Conservation (phyloP, 805 yeast species). For the Starmerella etchellsii region DNA sequence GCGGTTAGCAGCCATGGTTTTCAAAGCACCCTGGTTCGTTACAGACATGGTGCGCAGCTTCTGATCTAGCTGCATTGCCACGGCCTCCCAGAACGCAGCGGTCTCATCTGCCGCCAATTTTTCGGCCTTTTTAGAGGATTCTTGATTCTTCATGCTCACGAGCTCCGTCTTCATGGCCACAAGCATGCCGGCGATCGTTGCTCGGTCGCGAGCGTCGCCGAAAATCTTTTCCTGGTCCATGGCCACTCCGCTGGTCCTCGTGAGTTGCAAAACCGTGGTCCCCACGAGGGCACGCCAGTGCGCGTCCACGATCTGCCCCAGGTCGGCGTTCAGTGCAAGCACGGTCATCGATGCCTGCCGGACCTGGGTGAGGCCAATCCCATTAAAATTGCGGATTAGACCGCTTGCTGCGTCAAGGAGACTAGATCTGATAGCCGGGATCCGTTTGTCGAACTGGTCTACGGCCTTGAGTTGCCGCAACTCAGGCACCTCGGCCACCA, state of each 20-base stretch:
- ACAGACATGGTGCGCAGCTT: conserved; percentile 24
- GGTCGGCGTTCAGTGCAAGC: conserved; percentile 6
- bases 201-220: conserved; percentile 12
- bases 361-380: conserved; percentile 5
- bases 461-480: conserved; percentile 9
- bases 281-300: conserved; percentile 7
- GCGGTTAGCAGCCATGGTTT: conserved; percentile 8
- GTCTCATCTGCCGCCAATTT: not conserved
- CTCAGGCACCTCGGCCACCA: conserved; percentile 9
- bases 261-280: conserved; percentile 12
- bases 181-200: not conserved
- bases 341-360: conserved; percentile 9
- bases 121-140: not conserved
- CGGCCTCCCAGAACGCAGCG: conserved; percentile 25
- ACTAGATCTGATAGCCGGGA: conserved; percentile 8
- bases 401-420: conserved; percentile 8
- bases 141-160: not conserved
- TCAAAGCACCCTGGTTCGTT: conserved; percentile 17
- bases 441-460: conserved; percentile 5
- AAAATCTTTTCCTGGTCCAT: conserved; percentile 6
- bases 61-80: conserved; percentile 27
- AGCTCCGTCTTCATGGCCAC: not conserved
- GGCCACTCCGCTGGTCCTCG: conserved; percentile 5
- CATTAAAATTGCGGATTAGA: conserved; percentile 4
- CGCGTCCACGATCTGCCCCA: conserved; percentile 4